These are phyloP conservation scores for Dictyostelium brefeldianum DNA, from an alignment of 78 protist species.

Conservation along the genomic window DNA sequence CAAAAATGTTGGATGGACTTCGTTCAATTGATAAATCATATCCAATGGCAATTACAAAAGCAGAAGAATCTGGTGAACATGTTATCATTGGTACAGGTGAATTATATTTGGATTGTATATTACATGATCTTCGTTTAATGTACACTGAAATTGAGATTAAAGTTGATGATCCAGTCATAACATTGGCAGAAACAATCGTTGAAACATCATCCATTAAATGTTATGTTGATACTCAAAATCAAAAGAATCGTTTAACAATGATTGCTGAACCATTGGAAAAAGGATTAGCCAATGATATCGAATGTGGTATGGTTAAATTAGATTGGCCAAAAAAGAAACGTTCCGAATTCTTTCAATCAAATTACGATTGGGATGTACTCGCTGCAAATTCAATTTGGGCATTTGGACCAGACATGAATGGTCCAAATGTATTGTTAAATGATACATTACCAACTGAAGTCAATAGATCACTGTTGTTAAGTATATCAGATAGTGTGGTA, in stretches of 20 bases:
- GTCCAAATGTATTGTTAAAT: conserved; percentile 96
- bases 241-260: conserved; percentile 96
- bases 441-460: conserved; percentile 96
- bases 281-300: conserved; percentile 96
- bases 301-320: conserved; percentile 65
- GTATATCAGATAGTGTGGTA: conserved; percentile 82
- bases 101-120: conserved; percentile 96
- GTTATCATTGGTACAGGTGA: conserved; percentile 98
- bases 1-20: conserved; percentile 98
- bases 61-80: conserved; percentile 99
- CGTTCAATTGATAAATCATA: conserved; percentile 95
- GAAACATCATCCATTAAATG: conserved; percentile 96
- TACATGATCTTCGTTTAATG: conserved; percentile 96
- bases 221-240: conserved; percentile 96
- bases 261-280: conserved; percentile 97
- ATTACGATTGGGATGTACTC: conserved; percentile 97
- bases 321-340: conserved; percentile 81
- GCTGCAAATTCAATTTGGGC: conserved; percentile 98
- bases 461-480: conserved; percentile 37
- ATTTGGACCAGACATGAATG: conserved; percentile 93
- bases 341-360: conserved; percentile 87
- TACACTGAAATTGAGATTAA: conserved; percentile 95
- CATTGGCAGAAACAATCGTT: conserved; percentile 96
- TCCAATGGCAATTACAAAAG: conserved; percentile 92
- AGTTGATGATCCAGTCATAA: conserved; percentile 97